phyloP scores from a whole-genome alignment of 805 yeast genomes.

The Sugiyamaella floridensis region DNA sequence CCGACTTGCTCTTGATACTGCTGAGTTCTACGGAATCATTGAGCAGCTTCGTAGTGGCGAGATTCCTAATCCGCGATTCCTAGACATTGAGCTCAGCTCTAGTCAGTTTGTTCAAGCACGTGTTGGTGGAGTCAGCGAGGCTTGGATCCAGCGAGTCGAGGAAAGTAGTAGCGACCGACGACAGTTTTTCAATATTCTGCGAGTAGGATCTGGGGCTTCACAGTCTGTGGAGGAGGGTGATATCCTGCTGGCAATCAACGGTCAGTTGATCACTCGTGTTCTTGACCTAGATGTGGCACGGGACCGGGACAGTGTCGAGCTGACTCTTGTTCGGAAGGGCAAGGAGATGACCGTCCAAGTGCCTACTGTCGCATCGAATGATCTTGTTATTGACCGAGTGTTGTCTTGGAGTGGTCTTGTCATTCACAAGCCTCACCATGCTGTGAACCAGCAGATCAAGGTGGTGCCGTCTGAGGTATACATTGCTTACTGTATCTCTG shows the following conservation, averaged over 20 bases:
- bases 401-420: slow-evolving; percentile 80
- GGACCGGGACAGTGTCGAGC: slow-evolving; percentile 39
- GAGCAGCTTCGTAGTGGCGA: slow-evolving; percentile 42
- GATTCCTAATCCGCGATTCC: slow-evolving; percentile 51
- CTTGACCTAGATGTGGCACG: slow-evolving; percentile 54
- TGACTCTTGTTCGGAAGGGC: slow-evolving; percentile 68
- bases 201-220: slow-evolving; percentile 47
- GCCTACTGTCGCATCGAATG: slow-evolving; percentile 55
- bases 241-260: slow-evolving; percentile 65
- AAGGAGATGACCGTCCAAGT: slow-evolving; percentile 54
- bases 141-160: slow-evolving; percentile 70
- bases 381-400: slow-evolving; percentile 55
- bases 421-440: slow-evolving; percentile 85
- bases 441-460: slow-evolving; percentile 77
- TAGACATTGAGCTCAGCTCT: slow-evolving; percentile 73
- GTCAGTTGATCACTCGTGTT: slow-evolving; percentile 53
- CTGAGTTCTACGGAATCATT: slow-evolving; percentile 54
- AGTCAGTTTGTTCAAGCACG: slow-evolving; percentile 68
- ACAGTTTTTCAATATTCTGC: slow-evolving; percentile 63
- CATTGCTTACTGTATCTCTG: slow-evolving; percentile 63
- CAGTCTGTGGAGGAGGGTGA: slow-evolving; percentile 51
- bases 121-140: slow-evolving; percentile 79
- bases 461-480: slow-evolving; percentile 73
- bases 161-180: slow-evolving; percentile 54
- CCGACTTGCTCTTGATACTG: slow-evolving; percentile 70